Evolutionary conservation across 805 yeast genomes (phyloP).

Genomic region (Metschnikowia orientalis): DNA sequence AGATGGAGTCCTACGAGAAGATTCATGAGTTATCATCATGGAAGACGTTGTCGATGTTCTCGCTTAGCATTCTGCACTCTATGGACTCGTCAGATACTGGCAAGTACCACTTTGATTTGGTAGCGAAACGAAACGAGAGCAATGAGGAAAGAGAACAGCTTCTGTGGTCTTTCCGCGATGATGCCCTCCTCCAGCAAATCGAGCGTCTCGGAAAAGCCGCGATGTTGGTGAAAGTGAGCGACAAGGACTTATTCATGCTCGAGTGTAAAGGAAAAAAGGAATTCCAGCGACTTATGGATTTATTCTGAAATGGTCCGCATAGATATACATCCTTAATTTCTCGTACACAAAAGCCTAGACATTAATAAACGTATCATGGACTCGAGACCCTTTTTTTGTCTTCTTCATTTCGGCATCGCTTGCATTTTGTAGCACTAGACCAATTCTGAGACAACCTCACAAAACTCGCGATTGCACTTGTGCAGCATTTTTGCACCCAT

Average conservation of each 20-base stretch:
- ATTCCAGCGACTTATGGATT: constrained; percentile 22
- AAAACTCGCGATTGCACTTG: too few species aligned
- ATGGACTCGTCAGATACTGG: constrained; percentile 20
- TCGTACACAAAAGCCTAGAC: too few species aligned
- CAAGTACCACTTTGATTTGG: constrained; percentile 28
- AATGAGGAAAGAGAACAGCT: constrained; percentile 13
- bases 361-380: too few species aligned
- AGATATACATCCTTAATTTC: too few species aligned
- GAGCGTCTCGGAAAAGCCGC: constrained; percentile 43
- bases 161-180: constrained; percentile 33
- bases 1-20: constrained; percentile 25
- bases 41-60: constrained; percentile 39
- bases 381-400: neutral
- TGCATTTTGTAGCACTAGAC: too few species aligned
- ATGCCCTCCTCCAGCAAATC: constrained; percentile 25
- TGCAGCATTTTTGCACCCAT: too few species aligned
- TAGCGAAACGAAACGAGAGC: constrained; percentile 12
- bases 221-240: constrained; percentile 30
- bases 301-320: too few species aligned
- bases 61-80: constrained; percentile 27
- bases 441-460: too few species aligned
- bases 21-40: constrained; percentile 38
- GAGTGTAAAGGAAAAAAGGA: constrained; percentile 44
- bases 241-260: constrained; percentile 34
- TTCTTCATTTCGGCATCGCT: neutral